A percentile compares a stretch with the other conserved stretches of the same genome.
These are phyloP conservation scores for Fraxinus excelsior DNA, from an alignment of 257 asterid species.

Conservation along the genomic window DNA sequence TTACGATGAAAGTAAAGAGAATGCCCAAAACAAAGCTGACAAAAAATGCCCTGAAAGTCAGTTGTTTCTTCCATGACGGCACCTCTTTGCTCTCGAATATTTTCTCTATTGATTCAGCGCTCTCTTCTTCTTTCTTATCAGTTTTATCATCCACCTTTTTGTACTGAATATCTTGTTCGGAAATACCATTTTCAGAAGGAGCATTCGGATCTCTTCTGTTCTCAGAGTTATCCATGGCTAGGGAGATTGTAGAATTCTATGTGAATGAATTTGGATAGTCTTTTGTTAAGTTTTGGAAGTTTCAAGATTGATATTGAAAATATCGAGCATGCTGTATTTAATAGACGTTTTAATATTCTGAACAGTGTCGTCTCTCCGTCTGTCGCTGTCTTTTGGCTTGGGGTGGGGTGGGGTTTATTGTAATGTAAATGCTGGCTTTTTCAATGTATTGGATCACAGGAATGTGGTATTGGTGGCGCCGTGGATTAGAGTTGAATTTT, in stretches of 20 bases:
- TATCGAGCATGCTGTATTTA: background rate
- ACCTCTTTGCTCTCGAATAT: constrained; percentile 73
- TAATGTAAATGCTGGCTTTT: constrained; percentile 12
- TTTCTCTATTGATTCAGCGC: constrained; percentile 53
- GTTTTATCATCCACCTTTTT: constrained; percentile 22
- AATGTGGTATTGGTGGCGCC: too few species aligned
- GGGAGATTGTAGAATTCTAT: background rate
- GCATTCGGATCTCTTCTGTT: background rate
- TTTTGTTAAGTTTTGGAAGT: too few species aligned
- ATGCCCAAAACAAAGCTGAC: constrained; percentile 65
- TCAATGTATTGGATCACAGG: background rate
- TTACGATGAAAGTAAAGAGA: constrained; percentile 84
- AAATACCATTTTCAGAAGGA: background rate
- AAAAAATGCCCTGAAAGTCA: constrained; percentile 71
- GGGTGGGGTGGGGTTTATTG: background rate
- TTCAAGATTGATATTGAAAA: background rate
- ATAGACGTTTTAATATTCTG: background rate
- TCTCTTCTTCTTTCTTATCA: constrained; percentile 21
- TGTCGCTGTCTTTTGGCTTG: background rate
- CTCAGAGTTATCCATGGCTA: constrained; percentile 36
- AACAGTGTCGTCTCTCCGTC: background rate
- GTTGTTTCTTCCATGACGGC: constrained; percentile 85
- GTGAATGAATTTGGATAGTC: background rate
- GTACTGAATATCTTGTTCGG: background rate
- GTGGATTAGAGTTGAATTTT: background rate